Conservation (phyloP, 208 protist genomes). For the Tritrichomonas musculus region DNA sequence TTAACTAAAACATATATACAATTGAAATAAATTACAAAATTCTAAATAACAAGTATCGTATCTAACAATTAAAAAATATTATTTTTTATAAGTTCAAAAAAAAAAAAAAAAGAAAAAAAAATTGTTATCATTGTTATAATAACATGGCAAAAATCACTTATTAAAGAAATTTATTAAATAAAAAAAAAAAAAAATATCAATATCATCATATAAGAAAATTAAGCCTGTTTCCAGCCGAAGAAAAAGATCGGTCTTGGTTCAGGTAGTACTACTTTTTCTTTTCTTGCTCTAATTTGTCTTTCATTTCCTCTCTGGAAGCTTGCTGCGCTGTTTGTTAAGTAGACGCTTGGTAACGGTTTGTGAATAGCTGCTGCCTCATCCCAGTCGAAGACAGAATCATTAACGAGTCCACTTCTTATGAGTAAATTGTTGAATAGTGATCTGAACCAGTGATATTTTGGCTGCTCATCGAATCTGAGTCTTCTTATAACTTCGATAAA, state of each 20-base stretch:
- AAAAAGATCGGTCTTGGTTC: background rate
- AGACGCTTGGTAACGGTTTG: background rate
- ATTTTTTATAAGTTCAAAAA: no score
- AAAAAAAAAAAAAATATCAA: no score
- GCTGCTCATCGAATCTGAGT: constrained; percentile 93
- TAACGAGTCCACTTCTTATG: constrained; percentile 84
- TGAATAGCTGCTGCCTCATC: constrained; percentile 44
- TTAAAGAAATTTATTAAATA: no score
- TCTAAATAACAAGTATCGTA: no score
- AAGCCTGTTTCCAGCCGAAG: background rate
- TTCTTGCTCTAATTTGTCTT: background rate
- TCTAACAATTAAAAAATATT: no score
- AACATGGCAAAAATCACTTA: no score
- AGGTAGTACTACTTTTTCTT: background rate
- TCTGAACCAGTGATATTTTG: constrained; percentile 93
- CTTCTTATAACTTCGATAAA: constrained; percentile 89
- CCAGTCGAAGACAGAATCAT: constrained; percentile 97
- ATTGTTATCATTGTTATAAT: no score
- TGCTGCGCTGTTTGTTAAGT: background rate
- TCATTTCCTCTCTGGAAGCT: background rate
- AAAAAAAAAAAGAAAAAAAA: no score
- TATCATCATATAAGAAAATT: no score
- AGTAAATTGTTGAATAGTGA: constrained; percentile 84
- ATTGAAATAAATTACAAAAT: no score
- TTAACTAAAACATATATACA: no score